Conservation (phyloP, 352 stramenopile species). For the Phytopythium cucurbitacearum region DNA sequence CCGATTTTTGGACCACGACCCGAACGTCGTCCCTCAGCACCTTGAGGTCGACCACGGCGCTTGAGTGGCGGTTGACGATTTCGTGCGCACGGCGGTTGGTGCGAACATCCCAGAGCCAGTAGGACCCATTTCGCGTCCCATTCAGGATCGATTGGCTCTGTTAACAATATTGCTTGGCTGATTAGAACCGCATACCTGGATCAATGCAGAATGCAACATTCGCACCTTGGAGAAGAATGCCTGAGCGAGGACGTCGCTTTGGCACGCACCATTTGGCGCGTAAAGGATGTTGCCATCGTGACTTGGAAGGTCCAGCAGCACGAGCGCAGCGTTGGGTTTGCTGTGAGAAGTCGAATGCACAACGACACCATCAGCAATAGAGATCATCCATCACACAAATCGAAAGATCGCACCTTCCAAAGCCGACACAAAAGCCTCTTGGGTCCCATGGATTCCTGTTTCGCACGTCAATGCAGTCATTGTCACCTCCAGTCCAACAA, state of each 20-base stretch:
- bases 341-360: neutral
- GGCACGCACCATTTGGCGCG: conserved; percentile 22
- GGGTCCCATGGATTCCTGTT: conserved; percentile 6
- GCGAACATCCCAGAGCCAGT: conserved; percentile 53
- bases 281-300: conserved; percentile 1
- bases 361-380: conserved; percentile 1
- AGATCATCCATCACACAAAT: neutral
- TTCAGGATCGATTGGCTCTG: conserved; percentile 44
- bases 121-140: conserved; percentile 34
- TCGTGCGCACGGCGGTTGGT: conserved; percentile 11
- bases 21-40: conserved; percentile 32
- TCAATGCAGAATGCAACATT: neutral
- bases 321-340: conserved; percentile 13
- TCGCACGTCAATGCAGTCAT: neutral
- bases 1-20: conserved; percentile 39
- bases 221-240: conserved; percentile 17
- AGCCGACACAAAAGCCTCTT: conserved; percentile 8
- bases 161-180: neutral
- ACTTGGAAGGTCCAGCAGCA: conserved; percentile 11
- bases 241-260: conserved; percentile 40
- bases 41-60: conserved; percentile 30
- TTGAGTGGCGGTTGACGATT: neutral
- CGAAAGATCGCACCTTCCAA: conserved; percentile 5
- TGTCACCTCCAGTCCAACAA: neutral
- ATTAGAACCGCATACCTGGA: no score